Evolutionary conservation across 257 asterid genomes (phyloP).

Genomic region (Fraxinus excelsior): DNA sequence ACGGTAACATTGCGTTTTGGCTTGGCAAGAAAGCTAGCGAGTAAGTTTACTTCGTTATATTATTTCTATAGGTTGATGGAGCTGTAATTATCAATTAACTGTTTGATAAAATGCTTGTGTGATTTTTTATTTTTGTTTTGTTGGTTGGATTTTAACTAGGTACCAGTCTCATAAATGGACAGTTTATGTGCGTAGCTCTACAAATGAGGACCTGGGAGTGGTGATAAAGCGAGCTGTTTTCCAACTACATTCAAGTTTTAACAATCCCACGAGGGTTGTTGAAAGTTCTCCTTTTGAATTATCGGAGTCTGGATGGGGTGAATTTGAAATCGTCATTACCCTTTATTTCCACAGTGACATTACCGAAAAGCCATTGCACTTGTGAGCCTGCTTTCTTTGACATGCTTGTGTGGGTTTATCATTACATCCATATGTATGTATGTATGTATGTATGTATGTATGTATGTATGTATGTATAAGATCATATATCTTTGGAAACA

Average conservation of each 20-base stretch:
- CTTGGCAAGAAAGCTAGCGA: constrained; percentile 99
- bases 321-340: constrained; percentile 89
- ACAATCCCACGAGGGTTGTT: constrained; percentile 77
- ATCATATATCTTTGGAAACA: neutral
- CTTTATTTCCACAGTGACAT: constrained; percentile 82
- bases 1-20: constrained; percentile 95
- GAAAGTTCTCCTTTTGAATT: constrained; percentile 85
- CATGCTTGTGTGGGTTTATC: neutral
- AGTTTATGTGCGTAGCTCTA: constrained; percentile 82
- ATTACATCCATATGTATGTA: neutral
- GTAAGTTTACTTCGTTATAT: constrained; percentile 42
- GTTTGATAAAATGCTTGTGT: constrained; percentile 36
- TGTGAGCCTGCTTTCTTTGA: constrained; percentile 63
- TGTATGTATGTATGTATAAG: neutral
- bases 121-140: neutral
- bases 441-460: neutral
- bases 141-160: constrained; percentile 39
- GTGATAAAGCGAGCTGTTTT: constrained; percentile 82
- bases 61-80: neutral
- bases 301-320: constrained; percentile 98
- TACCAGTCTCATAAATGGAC: constrained; percentile 92
- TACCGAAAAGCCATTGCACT: constrained; percentile 79
- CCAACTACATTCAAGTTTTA: constrained; percentile 93
- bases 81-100: constrained; percentile 11
- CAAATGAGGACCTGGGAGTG: constrained; percentile 86